A percentile compares a stretch with the other conserved stretches of the same genome.
phyloP scores from a whole-genome alignment of 768 basidiomycete species.

The Aureoboletus auriporus region DNA sequence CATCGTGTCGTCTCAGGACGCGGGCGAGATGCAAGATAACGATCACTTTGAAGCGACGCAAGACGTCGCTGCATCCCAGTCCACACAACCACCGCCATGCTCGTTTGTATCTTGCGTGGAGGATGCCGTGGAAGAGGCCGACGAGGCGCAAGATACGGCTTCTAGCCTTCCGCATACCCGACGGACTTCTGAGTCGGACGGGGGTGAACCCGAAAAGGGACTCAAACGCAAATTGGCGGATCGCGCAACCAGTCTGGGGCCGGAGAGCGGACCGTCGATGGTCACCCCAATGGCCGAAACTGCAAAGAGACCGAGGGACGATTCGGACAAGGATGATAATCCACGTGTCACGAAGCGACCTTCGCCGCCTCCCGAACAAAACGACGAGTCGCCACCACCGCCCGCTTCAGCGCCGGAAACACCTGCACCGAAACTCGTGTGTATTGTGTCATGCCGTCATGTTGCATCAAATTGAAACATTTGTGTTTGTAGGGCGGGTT shows the following conservation, averaged over 20 bases:
- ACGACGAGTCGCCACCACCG: constrained; percentile 15
- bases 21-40: constrained; percentile 7
- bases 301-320: constrained; percentile 59
- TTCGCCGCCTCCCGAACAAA: constrained; percentile 64
- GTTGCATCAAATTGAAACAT: constrained; percentile 6
- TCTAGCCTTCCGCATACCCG: constrained; percentile 23
- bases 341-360: constrained; percentile 56
- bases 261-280: constrained; percentile 29
- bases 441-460: constrained; percentile 20
- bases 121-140: constrained; percentile 24
- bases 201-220: constrained; percentile 50
- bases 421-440: constrained; percentile 44
- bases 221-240: constrained; percentile 69
- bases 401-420: constrained; percentile 14
- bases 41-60: constrained; percentile 12
- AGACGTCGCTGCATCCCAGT: constrained; percentile 6
- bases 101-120: constrained; percentile 17
- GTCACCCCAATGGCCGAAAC: constrained; percentile 32
- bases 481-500: constrained; percentile 54
- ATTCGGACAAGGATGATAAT: constrained; percentile 58
- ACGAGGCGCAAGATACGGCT: constrained; percentile 28
- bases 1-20: constrained; percentile 4
- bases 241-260: constrained; percentile 61
- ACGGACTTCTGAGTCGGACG: constrained; percentile 42
- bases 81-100: constrained; percentile 7